Base-by-base conservation (phyloP, 441 rosid species). In the Lepidium campestre region DNA sequence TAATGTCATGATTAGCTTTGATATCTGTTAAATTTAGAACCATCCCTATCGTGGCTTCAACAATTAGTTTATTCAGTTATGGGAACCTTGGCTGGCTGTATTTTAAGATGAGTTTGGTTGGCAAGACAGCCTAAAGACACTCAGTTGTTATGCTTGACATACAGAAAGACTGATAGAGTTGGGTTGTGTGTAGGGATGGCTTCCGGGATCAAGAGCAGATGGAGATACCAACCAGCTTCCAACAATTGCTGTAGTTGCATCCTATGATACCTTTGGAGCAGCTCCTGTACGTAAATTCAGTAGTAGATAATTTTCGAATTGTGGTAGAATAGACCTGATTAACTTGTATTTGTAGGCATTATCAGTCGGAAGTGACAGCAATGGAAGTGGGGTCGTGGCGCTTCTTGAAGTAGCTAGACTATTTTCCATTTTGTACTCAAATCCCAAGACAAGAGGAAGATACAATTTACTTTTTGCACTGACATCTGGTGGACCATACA, bases 391-490 rank as follows among this genome's bases (percentile, higher is more conserved):
- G 5, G 79, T 88, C 27, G 97, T 84, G 73, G 96, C 90, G 13
- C 91, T 94, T 77, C 97, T 94, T 68, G 99, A 94, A 77, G 80
- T 91, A 69, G 96, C 99, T 76, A 91, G 99, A 80, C 67, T 93
- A 54, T 93, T 93, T 79, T 91, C 96, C 72, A 81, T 83, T 77
- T 92, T 91, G 44, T 91, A 87, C 84, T 88, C 96, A 17, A 89
- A 91, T 73, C 96, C 99, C 37, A 93, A 79, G 84, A 91, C 99
- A 67, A 86, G 96, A 79, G 99, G 97, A 77, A 80, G 89, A 65
- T 93, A 87, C 81, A 93, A 91, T 81, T 67, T 93, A 70, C 97
- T 93, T 67, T 94, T 93, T 77, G 97, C 97, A 39, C 73, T 93
- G 62, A 91, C 97, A 52, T 93, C 97, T 45, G 96, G 95, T 19